These are phyloP conservation scores for Monosporascus sp. DNA, from an alignment of 2,329 filamentous ascomycete species.

Conservation along the genomic window DNA sequence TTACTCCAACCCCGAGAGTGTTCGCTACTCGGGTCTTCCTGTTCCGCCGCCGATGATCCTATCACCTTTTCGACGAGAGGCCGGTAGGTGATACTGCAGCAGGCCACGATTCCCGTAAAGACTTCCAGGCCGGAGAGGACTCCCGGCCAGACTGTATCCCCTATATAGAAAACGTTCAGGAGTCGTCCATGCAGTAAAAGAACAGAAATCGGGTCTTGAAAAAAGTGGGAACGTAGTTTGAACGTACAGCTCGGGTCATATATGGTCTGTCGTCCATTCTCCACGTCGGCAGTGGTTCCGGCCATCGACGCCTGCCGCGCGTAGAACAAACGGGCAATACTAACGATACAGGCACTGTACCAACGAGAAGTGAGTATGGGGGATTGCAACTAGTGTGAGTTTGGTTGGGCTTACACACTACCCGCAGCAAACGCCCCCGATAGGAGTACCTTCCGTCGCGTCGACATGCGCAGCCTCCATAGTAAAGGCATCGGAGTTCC, in stretches of 20 bases:
- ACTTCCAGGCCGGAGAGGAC: background rate
- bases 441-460: background rate
- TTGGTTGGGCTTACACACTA: background rate
- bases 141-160: background rate
- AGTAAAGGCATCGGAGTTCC: background rate
- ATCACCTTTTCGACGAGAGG: background rate
- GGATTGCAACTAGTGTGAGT: background rate
- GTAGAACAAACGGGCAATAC: background rate
- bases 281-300: too few species aligned
- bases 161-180: background rate
- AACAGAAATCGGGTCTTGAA: background rate
- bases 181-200: background rate
- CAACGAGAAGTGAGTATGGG: background rate
- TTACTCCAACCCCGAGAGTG: too few species aligned
- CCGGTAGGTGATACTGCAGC: background rate
- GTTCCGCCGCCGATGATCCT: too few species aligned
- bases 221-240: too few species aligned
- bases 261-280: too few species aligned
- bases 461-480: background rate
- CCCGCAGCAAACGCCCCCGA: background rate
- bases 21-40: too few species aligned
- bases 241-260: too few species aligned
- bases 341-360: background rate
- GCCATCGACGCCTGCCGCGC: background rate
- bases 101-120: background rate